A percentile compares a stretch with the other conserved stretches of the same genome.
phyloP scores from a whole-genome alignment of 208 protist genomes.

The Angomonas ambiguus region DNA sequence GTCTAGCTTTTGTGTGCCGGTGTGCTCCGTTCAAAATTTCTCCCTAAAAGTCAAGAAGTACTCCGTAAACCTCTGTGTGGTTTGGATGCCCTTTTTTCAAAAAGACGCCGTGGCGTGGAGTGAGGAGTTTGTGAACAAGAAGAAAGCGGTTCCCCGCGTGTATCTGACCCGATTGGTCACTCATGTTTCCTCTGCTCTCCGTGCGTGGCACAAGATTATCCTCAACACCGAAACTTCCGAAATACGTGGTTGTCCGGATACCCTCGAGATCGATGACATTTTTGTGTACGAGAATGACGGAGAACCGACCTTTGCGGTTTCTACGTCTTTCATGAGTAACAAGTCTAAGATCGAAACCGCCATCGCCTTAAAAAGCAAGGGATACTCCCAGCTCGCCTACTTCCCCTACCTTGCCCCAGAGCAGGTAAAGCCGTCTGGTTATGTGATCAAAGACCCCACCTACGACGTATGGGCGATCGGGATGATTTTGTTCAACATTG shows the following conservation, averaged over 20 bases:
- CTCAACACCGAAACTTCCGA: background rate
- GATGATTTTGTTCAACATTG: constrained; percentile 44
- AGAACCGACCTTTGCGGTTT: constrained; percentile 32
- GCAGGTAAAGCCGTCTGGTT: constrained; percentile 13
- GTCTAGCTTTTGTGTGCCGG: constrained; percentile 43
- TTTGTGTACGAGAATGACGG: constrained; percentile 31
- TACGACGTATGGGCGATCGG: constrained; percentile 57
- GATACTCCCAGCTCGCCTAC: constrained; percentile 11
- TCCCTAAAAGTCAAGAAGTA: constrained; percentile 25
- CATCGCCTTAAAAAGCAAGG: constrained; percentile 14
- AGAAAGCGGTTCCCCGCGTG: constrained; percentile 22
- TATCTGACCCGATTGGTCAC: constrained; percentile 36
- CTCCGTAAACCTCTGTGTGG: constrained; percentile 32
- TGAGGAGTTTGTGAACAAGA: constrained; percentile 1
- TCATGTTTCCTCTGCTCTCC: constrained; percentile 25
- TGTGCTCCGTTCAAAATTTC: constrained; percentile 39
- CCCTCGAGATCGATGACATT: constrained; percentile 35
- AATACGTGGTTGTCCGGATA: constrained; percentile 14
- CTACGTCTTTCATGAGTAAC: constrained; percentile 18
- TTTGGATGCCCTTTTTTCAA: constrained; percentile 70
- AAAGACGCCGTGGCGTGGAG: constrained; percentile 46
- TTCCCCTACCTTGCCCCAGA: constrained; percentile 29
- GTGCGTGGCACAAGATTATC: constrained; percentile 9
- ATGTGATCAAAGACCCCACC: constrained; percentile 14
- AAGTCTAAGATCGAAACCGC: constrained; percentile 7